A percentile compares a stretch with the other conserved stretches of the same genome.
Conservation (phyloP, 805 yeast genomes). For the Metschnikowia arizonensis region DNA sequence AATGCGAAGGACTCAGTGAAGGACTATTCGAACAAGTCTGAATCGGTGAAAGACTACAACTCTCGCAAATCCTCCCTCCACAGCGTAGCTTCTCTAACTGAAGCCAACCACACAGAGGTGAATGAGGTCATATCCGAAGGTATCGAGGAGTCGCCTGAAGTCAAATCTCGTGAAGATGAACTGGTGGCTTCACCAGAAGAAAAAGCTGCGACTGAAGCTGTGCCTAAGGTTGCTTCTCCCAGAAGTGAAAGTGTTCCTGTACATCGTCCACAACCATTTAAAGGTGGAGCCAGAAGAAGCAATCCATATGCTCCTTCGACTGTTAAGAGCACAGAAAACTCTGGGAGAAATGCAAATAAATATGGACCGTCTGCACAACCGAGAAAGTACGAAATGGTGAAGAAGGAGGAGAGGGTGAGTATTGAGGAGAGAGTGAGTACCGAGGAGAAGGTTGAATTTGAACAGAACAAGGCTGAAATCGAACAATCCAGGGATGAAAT, state of each 20-base stretch:
- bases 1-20: neutral
- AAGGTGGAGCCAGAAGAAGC: constrained; percentile 3
- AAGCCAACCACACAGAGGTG: neutral
- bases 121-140: constrained; percentile 2
- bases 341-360: constrained; percentile 6
- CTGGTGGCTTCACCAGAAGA: neutral
- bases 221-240: neutral
- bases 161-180: neutral
- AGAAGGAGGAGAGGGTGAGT: constrained; percentile 4
- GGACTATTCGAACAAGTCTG: neutral
- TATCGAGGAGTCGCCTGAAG: constrained; percentile 1
- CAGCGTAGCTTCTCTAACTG: constrained; percentile 6
- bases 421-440: neutral
- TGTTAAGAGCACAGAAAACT: constrained; percentile 11
- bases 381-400: constrained; percentile 7
- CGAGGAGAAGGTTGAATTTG: neutral
- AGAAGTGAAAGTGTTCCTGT: neutral
- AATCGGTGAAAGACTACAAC: constrained; percentile 6
- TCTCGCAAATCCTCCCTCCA: constrained; percentile 12
- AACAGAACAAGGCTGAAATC: neutral
- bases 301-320: constrained; percentile 8
- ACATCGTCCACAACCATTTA: neutral
- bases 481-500: neutral
- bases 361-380: constrained; percentile 15
- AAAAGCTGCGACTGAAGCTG: neutral